A percentile compares a stretch with the other conserved stretches of the same genome.
phyloP scores from a whole-genome alignment of 768 basidiomycete species.

The Multifurca ochricompacta region DNA sequence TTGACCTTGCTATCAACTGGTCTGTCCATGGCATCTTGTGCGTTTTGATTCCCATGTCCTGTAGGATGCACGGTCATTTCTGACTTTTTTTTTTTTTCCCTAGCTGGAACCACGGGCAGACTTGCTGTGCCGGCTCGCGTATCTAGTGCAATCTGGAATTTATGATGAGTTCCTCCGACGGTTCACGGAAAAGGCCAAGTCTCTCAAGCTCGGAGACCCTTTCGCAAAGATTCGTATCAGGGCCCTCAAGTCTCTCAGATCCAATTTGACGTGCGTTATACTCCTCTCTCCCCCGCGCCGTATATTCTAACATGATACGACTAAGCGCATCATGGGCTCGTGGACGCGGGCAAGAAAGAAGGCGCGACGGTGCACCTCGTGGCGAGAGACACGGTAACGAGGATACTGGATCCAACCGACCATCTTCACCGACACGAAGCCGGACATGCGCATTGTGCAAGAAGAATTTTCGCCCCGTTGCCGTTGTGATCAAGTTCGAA shows the following conservation, averaged over 20 bases:
- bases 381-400: slow-evolving; percentile 44
- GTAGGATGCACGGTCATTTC: too few relatives aligned
- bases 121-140: slow-evolving; percentile 74
- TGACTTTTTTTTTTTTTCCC: not conserved
- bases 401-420: slow-evolving; percentile 63
- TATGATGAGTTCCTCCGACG: slow-evolving; percentile 67
- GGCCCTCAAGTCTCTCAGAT: slow-evolving; percentile 74
- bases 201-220: slow-evolving; percentile 63
- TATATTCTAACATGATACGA: not conserved
- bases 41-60: slow-evolving; percentile 22
- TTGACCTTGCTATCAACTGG: slow-evolving; percentile 56
- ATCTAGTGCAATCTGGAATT: slow-evolving; percentile 73
- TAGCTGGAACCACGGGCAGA: slow-evolving; percentile 70
- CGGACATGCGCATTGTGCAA: slow-evolving; percentile 49
- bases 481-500: slow-evolving; percentile 60
- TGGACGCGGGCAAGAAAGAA: slow-evolving; percentile 48
- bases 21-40: slow-evolving; percentile 52
- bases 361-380: slow-evolving; percentile 50
- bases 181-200: slow-evolving; percentile 47
- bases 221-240: slow-evolving; percentile 53
- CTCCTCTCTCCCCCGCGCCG: not conserved
- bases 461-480: slow-evolving; percentile 69
- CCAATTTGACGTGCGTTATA: slow-evolving; percentile 58
- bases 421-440: slow-evolving; percentile 49
- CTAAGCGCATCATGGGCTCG: slow-evolving; percentile 54